Base-by-base conservation (phyloP, 345 rosid genomes). In the Zanthoxylum bungeanum region DNA sequence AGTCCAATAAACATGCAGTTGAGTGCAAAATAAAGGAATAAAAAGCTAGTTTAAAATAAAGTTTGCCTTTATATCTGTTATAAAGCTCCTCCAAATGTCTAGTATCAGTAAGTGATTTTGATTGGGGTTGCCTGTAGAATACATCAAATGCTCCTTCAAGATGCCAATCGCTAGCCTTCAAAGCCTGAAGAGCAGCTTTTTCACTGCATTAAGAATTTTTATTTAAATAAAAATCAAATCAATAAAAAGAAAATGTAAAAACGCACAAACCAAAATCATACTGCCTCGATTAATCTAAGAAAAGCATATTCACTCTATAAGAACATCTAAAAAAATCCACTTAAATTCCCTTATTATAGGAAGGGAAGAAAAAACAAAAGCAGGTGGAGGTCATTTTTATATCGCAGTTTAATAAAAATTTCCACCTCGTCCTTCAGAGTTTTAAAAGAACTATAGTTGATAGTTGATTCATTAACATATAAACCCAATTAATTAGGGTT, bases 41-140 rank as follows among this genome's bases (percentile, higher is more conserved):
- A 31, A 62, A 69, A 66, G 46, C 40, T 30, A 64, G 46, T 61
- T 44, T 22, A 34, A 56, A n/a, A 19, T 24, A 52, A 24, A 63
- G 50, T 80, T 80, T 80, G 81, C 99, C 99, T 92, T 89, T 92
- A 72, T 92, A 94, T 90, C 89, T 86, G 68, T 85, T 83, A 80
- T 90, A 94, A 77, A 94, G 91, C 86, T 92, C 98, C 82, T 94
- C 99, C 88, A 92, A 81, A 79, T 86, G 88, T 84, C 89, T 88
- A 19, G 86, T 74, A 78, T 94, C 97, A 39, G 93, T 82, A 60
- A 68, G 80, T 75, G 85, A 84, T 89, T 81, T 87, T 59, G 83
- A 71, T 47, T 95, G 99, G 37, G 98, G 91, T 71, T 89, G 97
- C 76, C 88, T 87, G 77, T 89, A 95, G 85, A 92, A 92, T 64